These are phyloP conservation scores for Fusarium napiforme DNA, from an alignment of 2,329 filamentous ascomycete genomes.

Conservation along the genomic window DNA sequence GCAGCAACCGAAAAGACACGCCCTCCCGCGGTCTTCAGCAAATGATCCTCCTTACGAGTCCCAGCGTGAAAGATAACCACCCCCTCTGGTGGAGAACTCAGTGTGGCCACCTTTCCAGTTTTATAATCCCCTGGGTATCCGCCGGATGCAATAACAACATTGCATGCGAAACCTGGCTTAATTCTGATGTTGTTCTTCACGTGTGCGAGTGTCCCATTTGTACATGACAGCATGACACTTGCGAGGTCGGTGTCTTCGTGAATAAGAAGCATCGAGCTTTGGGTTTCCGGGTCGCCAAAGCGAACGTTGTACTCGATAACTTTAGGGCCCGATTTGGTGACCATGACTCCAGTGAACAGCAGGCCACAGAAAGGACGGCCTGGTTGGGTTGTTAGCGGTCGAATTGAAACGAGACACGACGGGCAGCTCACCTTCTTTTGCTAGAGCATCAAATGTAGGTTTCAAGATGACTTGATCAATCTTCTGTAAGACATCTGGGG, in stretches of 20 bases:
- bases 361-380: slow-evolving; percentile 69
- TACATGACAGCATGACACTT: slow-evolving; percentile 84
- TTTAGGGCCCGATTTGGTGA: slow-evolving; percentile 79
- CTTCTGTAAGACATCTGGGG: slow-evolving; percentile 61
- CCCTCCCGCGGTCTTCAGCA: slow-evolving; percentile 79
- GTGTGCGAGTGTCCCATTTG: slow-evolving; percentile 74
- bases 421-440: slow-evolving; percentile 57
- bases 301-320: slow-evolving; percentile 90
- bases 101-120: slow-evolving; percentile 69
- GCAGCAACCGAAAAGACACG: slow-evolving; percentile 87
- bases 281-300: slow-evolving; percentile 89
- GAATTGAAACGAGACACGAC: neutral
- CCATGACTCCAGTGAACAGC: slow-evolving; percentile 86
- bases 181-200: slow-evolving; percentile 71
- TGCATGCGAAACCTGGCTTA: slow-evolving; percentile 75
- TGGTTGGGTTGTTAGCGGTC: neutral
- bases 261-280: slow-evolving; percentile 81
- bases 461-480: slow-evolving; percentile 69
- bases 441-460: slow-evolving; percentile 73
- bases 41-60: slow-evolving; percentile 66
- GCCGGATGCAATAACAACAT: slow-evolving; percentile 85
- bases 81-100: slow-evolving; percentile 53
- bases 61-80: slow-evolving; percentile 88
- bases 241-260: slow-evolving; percentile 81
- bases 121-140: slow-evolving; percentile 85